Percentiles rank a stretch among this genome's conserved stretches.
Conservation (phyloP, 257 asterid species). For the Fraxinus anomala region DNA sequence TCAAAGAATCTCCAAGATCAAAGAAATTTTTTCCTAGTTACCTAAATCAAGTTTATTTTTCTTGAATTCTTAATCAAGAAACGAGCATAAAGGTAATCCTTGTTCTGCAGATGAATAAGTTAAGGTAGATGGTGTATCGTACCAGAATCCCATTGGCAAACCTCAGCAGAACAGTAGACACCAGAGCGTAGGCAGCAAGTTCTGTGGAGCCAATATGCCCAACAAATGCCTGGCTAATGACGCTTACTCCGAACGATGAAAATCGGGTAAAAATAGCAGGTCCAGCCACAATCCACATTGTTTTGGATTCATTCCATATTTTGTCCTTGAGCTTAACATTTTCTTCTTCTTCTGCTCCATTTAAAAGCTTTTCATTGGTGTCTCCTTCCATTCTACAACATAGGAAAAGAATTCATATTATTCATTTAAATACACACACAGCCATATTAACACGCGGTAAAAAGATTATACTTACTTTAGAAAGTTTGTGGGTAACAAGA, state of each 20-base stretch:
- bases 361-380: slow-evolving; percentile 24
- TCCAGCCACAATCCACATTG: slow-evolving; percentile 68
- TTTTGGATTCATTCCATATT: slow-evolving; percentile 55
- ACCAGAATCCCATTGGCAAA: slow-evolving; percentile 61
- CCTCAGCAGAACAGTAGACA: slow-evolving; percentile 50
- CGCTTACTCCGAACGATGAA: slow-evolving; percentile 44
- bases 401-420: too few relatives aligned
- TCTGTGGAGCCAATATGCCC: slow-evolving; percentile 67
- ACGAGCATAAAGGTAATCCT: too few relatives aligned
- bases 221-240: slow-evolving; percentile 68
- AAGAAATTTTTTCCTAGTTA: too few relatives aligned
- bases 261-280: slow-evolving; percentile 64
- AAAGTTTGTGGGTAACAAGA: too few relatives aligned
- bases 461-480: too few relatives aligned
- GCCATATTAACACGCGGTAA: too few relatives aligned
- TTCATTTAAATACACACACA: too few relatives aligned
- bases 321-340: slow-evolving; percentile 15
- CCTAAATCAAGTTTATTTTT: too few relatives aligned
- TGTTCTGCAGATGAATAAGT: not conserved
- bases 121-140: slow-evolving; percentile 1
- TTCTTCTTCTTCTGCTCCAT: slow-evolving; percentile 14
- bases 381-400: slow-evolving; percentile 37
- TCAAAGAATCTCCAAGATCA: too few relatives aligned
- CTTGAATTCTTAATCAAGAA: too few relatives aligned
- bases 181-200: slow-evolving; percentile 65